Evolutionary conservation across 805 yeast genomes (phyloP).

Genomic region (Ogataea zsoltii): DNA sequence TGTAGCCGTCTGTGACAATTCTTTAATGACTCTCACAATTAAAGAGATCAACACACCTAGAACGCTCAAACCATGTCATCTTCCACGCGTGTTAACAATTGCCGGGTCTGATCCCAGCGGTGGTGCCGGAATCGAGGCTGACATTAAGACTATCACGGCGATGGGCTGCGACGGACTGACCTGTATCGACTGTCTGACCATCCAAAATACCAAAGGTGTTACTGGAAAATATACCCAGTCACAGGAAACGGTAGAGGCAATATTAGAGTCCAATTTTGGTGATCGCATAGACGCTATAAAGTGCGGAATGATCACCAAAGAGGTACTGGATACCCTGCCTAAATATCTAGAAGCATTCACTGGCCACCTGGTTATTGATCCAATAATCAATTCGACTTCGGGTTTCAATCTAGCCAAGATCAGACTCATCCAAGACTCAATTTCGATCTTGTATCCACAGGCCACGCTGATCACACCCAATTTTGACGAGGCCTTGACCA

Average conservation of each 20-base stretch:
- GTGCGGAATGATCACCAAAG: constrained; percentile 72
- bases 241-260: constrained; percentile 42
- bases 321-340: constrained; percentile 50
- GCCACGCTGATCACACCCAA: constrained; percentile 78
- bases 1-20: not conserved
- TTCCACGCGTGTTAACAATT: constrained; percentile 44
- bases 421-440: constrained; percentile 29
- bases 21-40: not conserved
- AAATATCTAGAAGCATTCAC: constrained; percentile 35
- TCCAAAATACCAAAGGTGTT: constrained; percentile 66
- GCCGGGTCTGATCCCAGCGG: constrained; percentile 88
- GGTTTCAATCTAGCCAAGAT: constrained; percentile 58
- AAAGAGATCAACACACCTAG: not conserved
- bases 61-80: not conserved
- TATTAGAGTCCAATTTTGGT: constrained; percentile 43
- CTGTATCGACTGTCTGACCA: constrained; percentile 76
- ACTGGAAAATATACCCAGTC: constrained; percentile 43
- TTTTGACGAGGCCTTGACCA: constrained; percentile 56
- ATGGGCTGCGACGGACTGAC: constrained; percentile 77
- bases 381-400: constrained; percentile 82
- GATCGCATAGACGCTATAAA: constrained; percentile 62
- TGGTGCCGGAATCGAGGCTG: constrained; percentile 93
- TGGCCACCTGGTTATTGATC: constrained; percentile 60
- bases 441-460: constrained; percentile 46
- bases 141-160: constrained; percentile 73